Evolutionary conservation across 768 basidiomycete genomes (phyloP).

Genomic region (Rickenella mellea): DNA sequence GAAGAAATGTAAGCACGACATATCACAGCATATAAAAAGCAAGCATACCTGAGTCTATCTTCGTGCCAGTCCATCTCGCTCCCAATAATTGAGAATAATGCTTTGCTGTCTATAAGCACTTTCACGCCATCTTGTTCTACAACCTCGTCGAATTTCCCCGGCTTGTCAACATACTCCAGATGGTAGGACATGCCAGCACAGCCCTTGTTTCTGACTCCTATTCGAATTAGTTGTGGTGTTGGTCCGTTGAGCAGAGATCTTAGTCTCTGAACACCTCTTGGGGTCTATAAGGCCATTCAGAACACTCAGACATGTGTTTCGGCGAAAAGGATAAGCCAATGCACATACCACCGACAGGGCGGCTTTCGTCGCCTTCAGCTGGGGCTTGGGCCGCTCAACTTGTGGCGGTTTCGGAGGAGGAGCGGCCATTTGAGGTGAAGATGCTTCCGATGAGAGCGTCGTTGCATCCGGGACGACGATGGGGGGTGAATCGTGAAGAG

Average conservation of each 20-base stretch:
- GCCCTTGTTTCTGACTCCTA: conserved; percentile 95
- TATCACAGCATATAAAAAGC: conserved; percentile 7
- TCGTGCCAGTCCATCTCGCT: conserved; percentile 99
- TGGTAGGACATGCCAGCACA: conserved; percentile 89
- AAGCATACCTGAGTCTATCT: conserved; percentile 71
- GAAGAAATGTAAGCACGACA: background rate
- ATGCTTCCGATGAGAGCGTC: conserved; percentile 43
- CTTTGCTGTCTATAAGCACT: conserved; percentile 94
- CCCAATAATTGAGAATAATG: conserved; percentile 95
- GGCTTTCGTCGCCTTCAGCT: conserved; percentile 63
- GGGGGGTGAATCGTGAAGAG: conserved; percentile 39
- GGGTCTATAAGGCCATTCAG: conserved; percentile 44
- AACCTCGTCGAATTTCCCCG: conserved; percentile 90
- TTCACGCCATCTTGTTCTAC: conserved; percentile 92
- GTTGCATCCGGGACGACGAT: conserved; percentile 30
- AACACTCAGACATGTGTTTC: conserved; percentile 2
- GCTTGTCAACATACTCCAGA: conserved; percentile 87
- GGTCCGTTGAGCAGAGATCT: conserved; percentile 68
- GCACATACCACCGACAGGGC: conserved; percentile 61
- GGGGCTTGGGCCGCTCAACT: conserved; percentile 52
- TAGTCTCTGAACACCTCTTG: conserved; percentile 65
- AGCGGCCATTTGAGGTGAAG: conserved; percentile 64
- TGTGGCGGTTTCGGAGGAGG: conserved; percentile 64
- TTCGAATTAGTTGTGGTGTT: conserved; percentile 84
- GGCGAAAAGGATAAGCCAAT: conserved; percentile 1